These are phyloP conservation scores for Clathrospora elynae DNA, from an alignment of 2,329 filamentous ascomycete genomes.

Conservation along the genomic window DNA sequence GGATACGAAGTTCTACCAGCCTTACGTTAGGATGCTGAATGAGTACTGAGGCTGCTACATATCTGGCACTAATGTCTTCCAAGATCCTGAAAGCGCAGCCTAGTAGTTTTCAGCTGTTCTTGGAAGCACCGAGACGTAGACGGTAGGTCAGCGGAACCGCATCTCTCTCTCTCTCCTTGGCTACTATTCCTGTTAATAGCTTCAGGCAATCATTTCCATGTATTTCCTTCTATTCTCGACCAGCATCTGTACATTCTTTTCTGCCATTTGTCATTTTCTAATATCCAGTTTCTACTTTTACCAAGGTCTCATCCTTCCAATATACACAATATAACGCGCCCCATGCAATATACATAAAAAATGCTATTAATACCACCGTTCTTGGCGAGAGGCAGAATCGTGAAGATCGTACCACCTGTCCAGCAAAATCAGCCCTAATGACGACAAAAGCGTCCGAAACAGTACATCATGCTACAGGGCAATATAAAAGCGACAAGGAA, in stretches of 20 bases:
- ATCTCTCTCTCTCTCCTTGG: no score
- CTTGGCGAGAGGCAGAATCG: slow-evolving; percentile 8
- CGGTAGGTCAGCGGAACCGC: no score
- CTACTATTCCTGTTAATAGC: no score
- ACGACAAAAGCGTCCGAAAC: slow-evolving; percentile 6
- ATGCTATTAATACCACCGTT: slow-evolving; percentile 12
- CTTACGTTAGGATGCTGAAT: slow-evolving; percentile 19
- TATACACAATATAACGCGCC: not conserved
- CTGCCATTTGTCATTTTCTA: not conserved
- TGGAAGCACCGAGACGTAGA: no score
- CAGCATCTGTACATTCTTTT: not conserved
- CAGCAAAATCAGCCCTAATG: slow-evolving; percentile 9
- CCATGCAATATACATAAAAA: slow-evolving; percentile 2
- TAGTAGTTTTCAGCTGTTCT: no score
- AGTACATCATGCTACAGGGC: slow-evolving; percentile 13
- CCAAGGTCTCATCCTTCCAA: not conserved
- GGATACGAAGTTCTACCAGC: slow-evolving; percentile 24
- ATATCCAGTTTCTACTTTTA: not conserved
- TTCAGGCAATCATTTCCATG: no score
- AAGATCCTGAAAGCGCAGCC: no score
- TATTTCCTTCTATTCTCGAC: not conserved
- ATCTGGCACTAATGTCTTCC: not conserved
- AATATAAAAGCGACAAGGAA: slow-evolving; percentile 27
- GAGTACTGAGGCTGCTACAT: slow-evolving; percentile 16
- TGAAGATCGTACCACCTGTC: slow-evolving; percentile 1